Percentiles rank a stretch among this genome's conserved stretches.
Evolutionary conservation across 106 monocot species (phyloP).

Genomic region (Vanilla planifolia): DNA sequence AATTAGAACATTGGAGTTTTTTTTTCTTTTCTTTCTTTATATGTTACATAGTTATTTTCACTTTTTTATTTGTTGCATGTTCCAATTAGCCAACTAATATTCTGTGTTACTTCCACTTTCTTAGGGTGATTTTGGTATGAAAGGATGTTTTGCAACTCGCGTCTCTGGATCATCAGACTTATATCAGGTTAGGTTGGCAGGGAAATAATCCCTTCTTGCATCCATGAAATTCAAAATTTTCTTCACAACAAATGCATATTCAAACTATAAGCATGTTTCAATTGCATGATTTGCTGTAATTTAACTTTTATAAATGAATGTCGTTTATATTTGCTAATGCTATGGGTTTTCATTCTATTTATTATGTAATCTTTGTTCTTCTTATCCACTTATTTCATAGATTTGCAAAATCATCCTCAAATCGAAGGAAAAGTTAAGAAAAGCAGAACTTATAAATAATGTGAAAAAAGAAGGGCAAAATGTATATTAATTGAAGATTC

Average conservation of each 20-base stretch:
- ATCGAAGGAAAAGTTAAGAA: background rate
- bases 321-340: background rate
- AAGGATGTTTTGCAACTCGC: constrained; percentile 87
- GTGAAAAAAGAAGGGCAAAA: background rate
- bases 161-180: constrained; percentile 90
- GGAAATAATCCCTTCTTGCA: background rate
- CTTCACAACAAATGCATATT: too few species aligned
- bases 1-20: too few species aligned
- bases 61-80: too few species aligned
- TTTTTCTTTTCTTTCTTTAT: too few species aligned
- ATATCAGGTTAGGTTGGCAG: constrained; percentile 52
- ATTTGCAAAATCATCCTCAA: background rate
- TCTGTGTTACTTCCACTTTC: constrained; percentile 4
- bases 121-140: constrained; percentile 85
- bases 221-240: background rate
- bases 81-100: background rate
- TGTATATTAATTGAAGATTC: too few species aligned
- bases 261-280: background rate
- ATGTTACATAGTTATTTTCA: too few species aligned
- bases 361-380: background rate
- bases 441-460: background rate
- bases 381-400: background rate
- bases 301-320: background rate
- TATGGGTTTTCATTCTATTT: background rate
- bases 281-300: background rate